phyloP scores from a whole-genome alignment of 75 land plant genomes.

The Pseudotsuga menziesii region DNA sequence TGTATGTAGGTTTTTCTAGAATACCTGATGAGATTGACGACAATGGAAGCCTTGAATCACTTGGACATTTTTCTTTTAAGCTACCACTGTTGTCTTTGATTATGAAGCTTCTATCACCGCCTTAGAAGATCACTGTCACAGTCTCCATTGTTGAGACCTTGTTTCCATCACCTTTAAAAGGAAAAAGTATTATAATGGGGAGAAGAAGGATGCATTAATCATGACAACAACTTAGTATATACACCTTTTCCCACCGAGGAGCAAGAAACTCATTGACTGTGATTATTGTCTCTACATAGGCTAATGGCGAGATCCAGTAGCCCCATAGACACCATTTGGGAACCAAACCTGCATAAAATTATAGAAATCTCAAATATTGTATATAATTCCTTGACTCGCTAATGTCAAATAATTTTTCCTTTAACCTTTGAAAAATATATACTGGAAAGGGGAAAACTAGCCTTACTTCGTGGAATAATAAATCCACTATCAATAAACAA shows the following conservation, averaged over 20 bases:
- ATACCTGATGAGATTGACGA: no score
- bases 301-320: slow-evolving; percentile 51
- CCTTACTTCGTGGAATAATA: slow-evolving; percentile 47
- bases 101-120: no score
- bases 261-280: slow-evolving; percentile 53
- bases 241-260: slow-evolving; percentile 36
- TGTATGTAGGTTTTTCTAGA: no score
- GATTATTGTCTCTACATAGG: slow-evolving; percentile 44
- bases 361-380: not conserved
- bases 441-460: slow-evolving; percentile 18
- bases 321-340: slow-evolving; percentile 62
- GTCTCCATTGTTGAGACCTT: no score
- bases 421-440: not conserved
- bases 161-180: not conserved
- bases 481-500: slow-evolving; percentile 51
- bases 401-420: not conserved
- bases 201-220: not conserved
- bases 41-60: no score
- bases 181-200: no score
- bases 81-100: no score
- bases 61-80: no score
- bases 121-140: no score
- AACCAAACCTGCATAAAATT: slow-evolving; percentile 21
- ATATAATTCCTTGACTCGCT: not conserved
- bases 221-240: not conserved